Evolutionary conservation across 768 basidiomycete species (phyloP), one percentile per base, ranked within the genome.

Genomic region (Mycena maculata): DNA sequence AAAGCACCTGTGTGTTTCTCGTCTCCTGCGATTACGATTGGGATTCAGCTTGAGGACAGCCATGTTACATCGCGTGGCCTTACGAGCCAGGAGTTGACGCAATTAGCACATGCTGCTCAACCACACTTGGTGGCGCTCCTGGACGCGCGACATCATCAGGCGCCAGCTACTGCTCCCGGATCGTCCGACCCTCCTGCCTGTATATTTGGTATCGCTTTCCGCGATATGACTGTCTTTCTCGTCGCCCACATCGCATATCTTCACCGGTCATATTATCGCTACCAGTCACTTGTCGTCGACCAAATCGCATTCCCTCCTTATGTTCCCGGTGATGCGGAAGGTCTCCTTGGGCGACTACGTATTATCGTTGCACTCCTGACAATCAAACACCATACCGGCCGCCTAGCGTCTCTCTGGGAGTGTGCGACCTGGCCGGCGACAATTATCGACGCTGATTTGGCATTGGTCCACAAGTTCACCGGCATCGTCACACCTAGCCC

Each of bases 41-140:
- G 60, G 13, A 61, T 61, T 3, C 49, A 18, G 28, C 28, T 61
- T n/a, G 11, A 61, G n/a, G 39, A 42, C 48, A 31, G 27, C 41
- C 20, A 31, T 20, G 33, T n/a, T n/a, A n/a, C n/a, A n/a, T n/a
- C n/a, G n/a, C n/a, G 25, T 16, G 39, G 5, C 42, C 60, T 61
- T 18, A 41, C 60, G 28, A 30, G 5, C 12, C 25, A 52, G 25
- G 60, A 61, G 4, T 61, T 61, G 33, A 5, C 36, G 9, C 15
- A 18, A 8, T 16, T 61, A 31, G 60, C 60, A 16, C 39, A 38
- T 10, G 60, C 49, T 15, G 33, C 60, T 39, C 60, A 61, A 33
- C 60, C 60, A 30, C 60, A 61, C 25, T 31, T 61, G 28, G 60
- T 52, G 50, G 60, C 60, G 23, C 49, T 61, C 30, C 25, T 61